Base-by-base conservation (phyloP, 2,329 filamentous ascomycete genomes). In the Paraphoma sp. region DNA sequence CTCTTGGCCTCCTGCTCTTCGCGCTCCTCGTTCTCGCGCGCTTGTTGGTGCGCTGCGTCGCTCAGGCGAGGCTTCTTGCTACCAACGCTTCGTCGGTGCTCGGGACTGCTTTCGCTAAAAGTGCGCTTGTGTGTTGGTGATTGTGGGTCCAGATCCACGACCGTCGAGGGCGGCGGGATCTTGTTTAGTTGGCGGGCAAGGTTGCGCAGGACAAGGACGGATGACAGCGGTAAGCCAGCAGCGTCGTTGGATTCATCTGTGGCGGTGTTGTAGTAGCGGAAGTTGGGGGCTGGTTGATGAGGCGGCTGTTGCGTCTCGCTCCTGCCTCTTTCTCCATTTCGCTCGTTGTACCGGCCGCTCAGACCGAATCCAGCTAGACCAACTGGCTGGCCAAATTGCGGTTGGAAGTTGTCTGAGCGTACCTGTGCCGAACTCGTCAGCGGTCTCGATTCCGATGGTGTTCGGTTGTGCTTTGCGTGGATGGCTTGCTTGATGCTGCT, bases 221-320 rank as follows among this genome's bases (percentile, higher is more conserved):
- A 89, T 52, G 89, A 91, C 6, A 94, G 82, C n/a, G 91, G 90
- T 36, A 94, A 88, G 5, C 91, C 91, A 1, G 89, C 89, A 2
- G 91, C 88, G 68, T 92, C 81, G 51, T 65, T 63, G 4, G 73
- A 71, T 62, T 84, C 82, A 59, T 84, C 82, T 12, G 77, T 75
- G 1, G 77, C 73, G n/a, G 82, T 82, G 48, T 81, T 80, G 62
- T 78, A 76, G 63, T 76, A 80, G 36, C 72, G 67, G 60, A 75
- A 70, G 43, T 76, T 66, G 18, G 68, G 71, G 3, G 60, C 49
- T 16, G 66, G 62, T 38, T 68, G 63, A 30, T 60, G 53, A 29
- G 63, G 48, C 30, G 64, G 53, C 18, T 48, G 23, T 53, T 53
- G 11, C 54, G 70, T 42, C 41, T 72, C 72, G 29, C 45, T 68